These are phyloP conservation scores for Ceratobasidium sp. DNA, from an alignment of 1,284 basidiomycete genomes.

Conservation along the genomic window DNA sequence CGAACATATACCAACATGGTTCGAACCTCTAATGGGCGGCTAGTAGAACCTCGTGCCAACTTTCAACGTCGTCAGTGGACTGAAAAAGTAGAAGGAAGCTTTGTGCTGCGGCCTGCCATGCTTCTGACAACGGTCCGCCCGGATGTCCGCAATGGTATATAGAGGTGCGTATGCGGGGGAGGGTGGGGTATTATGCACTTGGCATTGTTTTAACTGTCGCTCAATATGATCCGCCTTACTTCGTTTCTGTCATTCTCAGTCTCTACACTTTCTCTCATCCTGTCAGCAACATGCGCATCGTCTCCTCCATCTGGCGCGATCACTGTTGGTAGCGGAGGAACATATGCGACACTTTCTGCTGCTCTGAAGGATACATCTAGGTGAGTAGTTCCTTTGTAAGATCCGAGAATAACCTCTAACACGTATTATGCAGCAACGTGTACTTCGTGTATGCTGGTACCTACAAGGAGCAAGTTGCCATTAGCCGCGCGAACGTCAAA, in stretches of 20 bases:
- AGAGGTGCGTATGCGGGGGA: too few species aligned
- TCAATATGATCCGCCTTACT: slow-evolving; percentile 2
- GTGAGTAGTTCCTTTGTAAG: neutral
- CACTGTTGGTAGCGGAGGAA: slow-evolving; percentile 43
- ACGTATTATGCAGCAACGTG: slow-evolving; percentile 30
- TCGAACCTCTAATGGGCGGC: neutral
- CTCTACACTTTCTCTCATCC: slow-evolving; percentile 19
- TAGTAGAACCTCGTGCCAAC: neutral
- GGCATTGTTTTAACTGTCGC: too few species aligned
- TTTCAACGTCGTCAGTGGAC: neutral
- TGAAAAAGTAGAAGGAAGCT: neutral
- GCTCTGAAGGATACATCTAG: slow-evolving; percentile 45
- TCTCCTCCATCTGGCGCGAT: slow-evolving; percentile 42
- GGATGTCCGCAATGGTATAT: neutral
- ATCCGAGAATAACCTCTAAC: neutral
- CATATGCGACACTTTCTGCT: slow-evolving; percentile 44
- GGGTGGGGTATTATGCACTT: neutral
- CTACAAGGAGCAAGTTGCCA: slow-evolving; percentile 41
- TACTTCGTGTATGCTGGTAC: slow-evolving; percentile 47
- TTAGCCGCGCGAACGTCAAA: slow-evolving; percentile 43
- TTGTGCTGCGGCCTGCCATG: too few species aligned
- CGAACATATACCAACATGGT: neutral
- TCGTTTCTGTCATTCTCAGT: slow-evolving; percentile 1
- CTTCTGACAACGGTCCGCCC: slow-evolving; percentile 2
- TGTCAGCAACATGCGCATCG: neutral